A percentile compares a stretch with the other conserved stretches of the same genome.
Evolutionary conservation across 192 early-diverging fungal genomes (phyloP).

Genomic region (Gryganskiella cystojenkinii): DNA sequence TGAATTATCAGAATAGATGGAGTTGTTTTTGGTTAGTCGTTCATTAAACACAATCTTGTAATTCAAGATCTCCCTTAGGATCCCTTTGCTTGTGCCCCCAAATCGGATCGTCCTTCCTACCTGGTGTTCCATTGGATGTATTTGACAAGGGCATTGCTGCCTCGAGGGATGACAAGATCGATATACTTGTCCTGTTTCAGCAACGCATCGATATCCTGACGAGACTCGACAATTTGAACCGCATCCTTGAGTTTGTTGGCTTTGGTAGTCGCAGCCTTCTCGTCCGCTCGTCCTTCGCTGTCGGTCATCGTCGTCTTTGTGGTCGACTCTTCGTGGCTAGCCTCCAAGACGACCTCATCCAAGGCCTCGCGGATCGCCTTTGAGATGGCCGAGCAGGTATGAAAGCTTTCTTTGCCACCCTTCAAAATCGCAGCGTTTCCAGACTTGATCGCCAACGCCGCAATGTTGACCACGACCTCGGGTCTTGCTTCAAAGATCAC

Average conservation of each 20-base stretch:
- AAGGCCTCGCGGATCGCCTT: slow-evolving; percentile 84
- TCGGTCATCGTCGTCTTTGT: too few species aligned
- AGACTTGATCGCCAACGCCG: slow-evolving; percentile 94
- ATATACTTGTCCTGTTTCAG: slow-evolving; percentile 92
- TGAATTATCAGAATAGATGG: neutral
- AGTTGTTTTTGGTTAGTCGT: neutral
- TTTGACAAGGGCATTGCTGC: slow-evolving; percentile 90
- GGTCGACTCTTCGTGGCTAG: neutral
- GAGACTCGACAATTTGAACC: slow-evolving; percentile 89
- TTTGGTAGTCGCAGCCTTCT: slow-evolving; percentile 1
- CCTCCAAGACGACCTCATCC: slow-evolving; percentile 49
- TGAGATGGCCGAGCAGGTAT: slow-evolving; percentile 83
- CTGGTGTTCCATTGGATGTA: slow-evolving; percentile 92
- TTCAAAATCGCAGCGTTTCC: slow-evolving; percentile 98
- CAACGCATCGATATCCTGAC: slow-evolving; percentile 89
- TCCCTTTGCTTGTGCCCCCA: neutral
- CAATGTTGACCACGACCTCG: slow-evolving; percentile 98
- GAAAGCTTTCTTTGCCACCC: slow-evolving; percentile 92
- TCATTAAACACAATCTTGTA: neutral
- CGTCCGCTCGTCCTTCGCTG: too few species aligned
- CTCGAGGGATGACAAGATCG: slow-evolving; percentile 96
- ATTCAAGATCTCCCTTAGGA: neutral
- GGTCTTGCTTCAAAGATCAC: slow-evolving; percentile 99
- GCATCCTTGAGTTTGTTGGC: slow-evolving; percentile 69
- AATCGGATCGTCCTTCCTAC: slow-evolving; percentile 48